A percentile compares a stretch with the other conserved stretches of the same genome.
Evolutionary conservation across 495 filamentous ascomycete species (phyloP).

Genomic region (Aspergillus wentii): DNA sequence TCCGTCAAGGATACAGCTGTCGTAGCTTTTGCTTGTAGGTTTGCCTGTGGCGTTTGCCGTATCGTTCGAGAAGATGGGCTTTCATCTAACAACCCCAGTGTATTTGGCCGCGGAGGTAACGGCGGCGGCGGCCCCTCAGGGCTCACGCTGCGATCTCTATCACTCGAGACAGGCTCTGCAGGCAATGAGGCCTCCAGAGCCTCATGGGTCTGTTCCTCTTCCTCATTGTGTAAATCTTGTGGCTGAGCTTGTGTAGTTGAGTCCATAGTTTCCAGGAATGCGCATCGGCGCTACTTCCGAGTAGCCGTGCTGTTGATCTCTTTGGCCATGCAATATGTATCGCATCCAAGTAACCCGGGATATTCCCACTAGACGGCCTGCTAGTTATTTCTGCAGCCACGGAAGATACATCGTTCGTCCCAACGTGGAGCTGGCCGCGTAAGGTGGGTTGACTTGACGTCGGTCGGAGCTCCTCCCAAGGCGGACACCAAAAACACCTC

Average conservation of each 20-base stretch:
- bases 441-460: too few species aligned
- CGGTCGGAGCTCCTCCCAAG: neutral
- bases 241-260: neutral
- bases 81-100: slow-evolving; percentile 37
- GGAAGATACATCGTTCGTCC: too few species aligned
- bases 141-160: slow-evolving; percentile 19
- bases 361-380: too few species aligned
- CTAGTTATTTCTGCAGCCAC: too few species aligned
- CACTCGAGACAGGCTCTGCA: slow-evolving; percentile 1
- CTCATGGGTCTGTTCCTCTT: too few species aligned
- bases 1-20: slow-evolving; percentile 78
- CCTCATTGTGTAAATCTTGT: slow-evolving; percentile 1
- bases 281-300: neutral
- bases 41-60: slow-evolving; percentile 24
- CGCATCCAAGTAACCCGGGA: too few species aligned
- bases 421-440: too few species aligned
- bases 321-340: neutral
- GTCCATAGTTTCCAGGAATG: neutral
- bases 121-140: slow-evolving; percentile 51
- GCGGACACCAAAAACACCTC: slow-evolving; percentile 7
- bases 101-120: slow-evolving; percentile 62
- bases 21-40: slow-evolving; percentile 68
- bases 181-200: slow-evolving; percentile 1
- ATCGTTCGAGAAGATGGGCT: slow-evolving; percentile 18
- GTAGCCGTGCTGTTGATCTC: neutral